Conservation (phyloP, 768 basidiomycete genomes). For the Kwoniella dendrophila region DNA sequence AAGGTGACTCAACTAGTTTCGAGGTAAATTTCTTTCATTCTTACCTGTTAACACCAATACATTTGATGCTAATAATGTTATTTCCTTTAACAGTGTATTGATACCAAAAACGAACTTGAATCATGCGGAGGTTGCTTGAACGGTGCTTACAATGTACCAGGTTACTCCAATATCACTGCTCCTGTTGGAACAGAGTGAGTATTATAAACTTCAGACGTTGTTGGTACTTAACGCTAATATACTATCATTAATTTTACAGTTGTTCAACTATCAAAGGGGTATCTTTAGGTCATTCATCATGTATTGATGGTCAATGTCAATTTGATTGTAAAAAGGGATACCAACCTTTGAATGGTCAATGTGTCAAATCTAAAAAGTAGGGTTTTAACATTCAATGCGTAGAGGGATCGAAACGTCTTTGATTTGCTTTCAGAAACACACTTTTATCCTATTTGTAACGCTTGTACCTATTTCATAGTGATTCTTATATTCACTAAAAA, state of each 20-base stretch:
- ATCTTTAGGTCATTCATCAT: background rate
- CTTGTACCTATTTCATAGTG: too few species aligned
- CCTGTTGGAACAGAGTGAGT: background rate
- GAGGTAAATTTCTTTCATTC: background rate
- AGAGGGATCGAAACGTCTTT: too few species aligned
- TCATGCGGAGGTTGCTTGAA: conserved; percentile 13
- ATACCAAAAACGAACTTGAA: conserved; percentile 6
- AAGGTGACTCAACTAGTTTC: conserved; percentile 1
- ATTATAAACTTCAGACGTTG: background rate
- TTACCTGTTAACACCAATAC: background rate
- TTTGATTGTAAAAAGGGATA: conserved; percentile 14
- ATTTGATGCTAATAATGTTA: background rate
- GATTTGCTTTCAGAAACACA: background rate
- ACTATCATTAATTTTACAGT: background rate
- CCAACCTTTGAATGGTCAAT: background rate
- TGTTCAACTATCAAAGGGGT: conserved; percentile 3
- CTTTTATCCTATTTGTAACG: background rate
- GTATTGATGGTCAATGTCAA: background rate
- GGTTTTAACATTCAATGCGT: too few species aligned
- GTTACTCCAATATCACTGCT: too few species aligned
- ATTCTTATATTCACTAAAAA: too few species aligned
- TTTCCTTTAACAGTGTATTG: background rate
- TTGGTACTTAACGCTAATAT: background rate
- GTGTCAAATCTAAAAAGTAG: background rate
- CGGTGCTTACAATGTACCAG: background rate